These are phyloP conservation scores for Poterioochromonas sp. DNA, from an alignment of 352 stramenopile species.

Conservation along the genomic window DNA sequence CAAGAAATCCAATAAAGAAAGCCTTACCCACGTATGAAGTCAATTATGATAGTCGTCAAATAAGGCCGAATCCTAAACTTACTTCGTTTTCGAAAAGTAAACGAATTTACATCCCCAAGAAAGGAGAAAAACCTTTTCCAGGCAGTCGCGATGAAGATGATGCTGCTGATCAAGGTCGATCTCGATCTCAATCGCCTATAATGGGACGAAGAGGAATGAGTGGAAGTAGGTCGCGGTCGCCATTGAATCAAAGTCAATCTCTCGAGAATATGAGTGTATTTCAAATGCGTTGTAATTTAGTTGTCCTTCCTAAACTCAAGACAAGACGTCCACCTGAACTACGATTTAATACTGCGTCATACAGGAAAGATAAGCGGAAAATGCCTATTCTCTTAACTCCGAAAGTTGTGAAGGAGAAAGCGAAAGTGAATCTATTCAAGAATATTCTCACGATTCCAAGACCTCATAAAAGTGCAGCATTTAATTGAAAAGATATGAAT, in stretches of 20 bases:
- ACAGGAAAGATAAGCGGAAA: background rate
- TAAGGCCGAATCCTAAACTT: background rate
- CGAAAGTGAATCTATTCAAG: background rate
- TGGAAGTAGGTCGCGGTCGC: background rate
- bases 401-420: background rate
- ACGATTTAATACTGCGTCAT: background rate
- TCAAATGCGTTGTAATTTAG: background rate
- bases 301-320: background rate
- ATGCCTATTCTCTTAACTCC: background rate
- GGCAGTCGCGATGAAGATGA: background rate
- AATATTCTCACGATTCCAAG: background rate
- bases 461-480: background rate
- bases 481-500: background rate
- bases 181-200: too few relatives aligned
- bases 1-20: background rate
- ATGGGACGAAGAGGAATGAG: too few relatives aligned
- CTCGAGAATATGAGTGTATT: too few relatives aligned
- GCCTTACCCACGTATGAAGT: background rate
- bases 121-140: background rate
- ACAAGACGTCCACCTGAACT: background rate
- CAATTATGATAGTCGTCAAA: constrained; percentile 4
- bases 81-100: background rate
- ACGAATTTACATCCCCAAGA: background rate
- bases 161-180: too few relatives aligned
- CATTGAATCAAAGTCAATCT: background rate